Conservation (phyloP, 2,329 filamentous ascomycete species). For the Cercospora brassicicola region DNA sequence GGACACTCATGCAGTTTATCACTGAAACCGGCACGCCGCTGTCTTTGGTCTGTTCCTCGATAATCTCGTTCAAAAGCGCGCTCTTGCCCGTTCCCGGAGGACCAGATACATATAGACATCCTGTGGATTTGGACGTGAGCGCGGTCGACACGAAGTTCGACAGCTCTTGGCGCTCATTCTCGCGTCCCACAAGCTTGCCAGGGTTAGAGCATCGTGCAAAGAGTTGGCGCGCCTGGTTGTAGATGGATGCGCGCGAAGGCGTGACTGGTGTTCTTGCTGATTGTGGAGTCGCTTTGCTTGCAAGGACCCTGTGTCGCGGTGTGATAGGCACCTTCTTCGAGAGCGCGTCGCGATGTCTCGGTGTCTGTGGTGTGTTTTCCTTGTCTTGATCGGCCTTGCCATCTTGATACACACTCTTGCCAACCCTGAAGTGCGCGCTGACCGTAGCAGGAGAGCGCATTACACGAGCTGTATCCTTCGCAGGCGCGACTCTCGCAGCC, state of each 20-base stretch:
- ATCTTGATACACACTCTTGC: conserved; percentile 44
- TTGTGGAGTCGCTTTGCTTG: conserved; percentile 71
- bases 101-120: conserved; percentile 92
- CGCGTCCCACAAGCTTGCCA: conserved; percentile 74
- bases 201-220: conserved; percentile 79
- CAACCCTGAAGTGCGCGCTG: conserved; percentile 47
- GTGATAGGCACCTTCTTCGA: conserved; percentile 69
- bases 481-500: conserved; percentile 43
- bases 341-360: conserved; percentile 76
- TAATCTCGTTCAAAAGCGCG: conserved; percentile 82
- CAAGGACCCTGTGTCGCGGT: conserved; percentile 80
- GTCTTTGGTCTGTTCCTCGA: conserved; percentile 57
- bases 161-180: conserved; percentile 66
- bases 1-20: conserved; percentile 97
- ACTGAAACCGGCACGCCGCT: conserved; percentile 66
- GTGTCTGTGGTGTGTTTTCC: conserved; percentile 62
- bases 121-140: conserved; percentile 61
- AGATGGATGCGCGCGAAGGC: conserved; percentile 70
- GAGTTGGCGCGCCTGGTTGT: conserved; percentile 81
- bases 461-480: conserved; percentile 52
- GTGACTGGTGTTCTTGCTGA: conserved; percentile 75
- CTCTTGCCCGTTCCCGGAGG: conserved; percentile 97
- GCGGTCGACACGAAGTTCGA: conserved; percentile 67
- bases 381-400: conserved; percentile 36
- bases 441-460: conserved; percentile 49